phyloP scores from a whole-genome alignment of 108 stramenopile species.

The Mediolabrus comicus region DNA sequence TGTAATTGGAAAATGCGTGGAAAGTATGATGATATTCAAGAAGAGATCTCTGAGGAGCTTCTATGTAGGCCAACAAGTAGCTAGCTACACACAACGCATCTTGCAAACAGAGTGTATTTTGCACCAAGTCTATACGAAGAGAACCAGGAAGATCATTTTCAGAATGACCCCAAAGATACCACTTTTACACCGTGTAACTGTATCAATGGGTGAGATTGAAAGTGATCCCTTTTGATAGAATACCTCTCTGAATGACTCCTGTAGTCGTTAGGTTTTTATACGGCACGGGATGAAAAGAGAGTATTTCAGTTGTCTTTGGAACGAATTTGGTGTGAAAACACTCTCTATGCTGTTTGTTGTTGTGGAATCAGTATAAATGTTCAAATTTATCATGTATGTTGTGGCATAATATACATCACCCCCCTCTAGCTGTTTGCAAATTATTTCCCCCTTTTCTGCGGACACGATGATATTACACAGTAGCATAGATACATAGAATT shows the following conservation, averaged over 20 bases:
- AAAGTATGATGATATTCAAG: conserved; percentile 73
- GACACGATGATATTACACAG: no score
- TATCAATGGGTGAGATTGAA: background rate
- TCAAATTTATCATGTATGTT: background rate
- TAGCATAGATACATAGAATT: no score
- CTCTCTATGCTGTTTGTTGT: background rate
- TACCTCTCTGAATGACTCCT: background rate
- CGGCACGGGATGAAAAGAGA: background rate
- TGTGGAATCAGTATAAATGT: background rate
- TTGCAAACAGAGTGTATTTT: no score
- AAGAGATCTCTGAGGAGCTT: conserved; percentile 36
- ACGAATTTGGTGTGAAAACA: background rate
- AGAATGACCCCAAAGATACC: background rate
- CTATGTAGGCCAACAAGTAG: background rate
- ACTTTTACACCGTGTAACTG: background rate
- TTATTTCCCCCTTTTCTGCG: no score
- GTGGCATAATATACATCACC: no score
- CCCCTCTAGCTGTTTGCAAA: no score
- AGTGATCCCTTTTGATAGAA: background rate
- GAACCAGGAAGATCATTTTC: background rate
- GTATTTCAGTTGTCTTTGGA: background rate
- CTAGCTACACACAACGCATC: no score
- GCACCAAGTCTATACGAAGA: background rate
- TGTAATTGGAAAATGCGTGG: conserved; percentile 79
- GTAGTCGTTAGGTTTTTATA: background rate